phyloP scores from a whole-genome alignment of 306 rosid species.

The Trifolium fragiferum region DNA sequence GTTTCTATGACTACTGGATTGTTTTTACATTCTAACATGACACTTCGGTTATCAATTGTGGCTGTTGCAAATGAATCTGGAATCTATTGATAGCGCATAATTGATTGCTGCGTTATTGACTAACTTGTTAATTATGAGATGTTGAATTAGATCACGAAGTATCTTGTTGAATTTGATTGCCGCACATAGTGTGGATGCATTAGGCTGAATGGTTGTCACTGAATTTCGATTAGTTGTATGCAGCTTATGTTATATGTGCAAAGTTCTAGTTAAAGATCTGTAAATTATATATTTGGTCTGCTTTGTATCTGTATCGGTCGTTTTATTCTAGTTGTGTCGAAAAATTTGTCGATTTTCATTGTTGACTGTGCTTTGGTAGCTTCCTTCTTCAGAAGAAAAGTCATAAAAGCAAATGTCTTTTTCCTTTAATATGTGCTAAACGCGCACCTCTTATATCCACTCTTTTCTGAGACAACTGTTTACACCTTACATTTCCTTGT shows the following conservation, averaged over 20 bases:
- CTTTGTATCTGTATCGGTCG: background rate
- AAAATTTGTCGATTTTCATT: background rate
- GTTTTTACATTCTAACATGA: too few relatives aligned
- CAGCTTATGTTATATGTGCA: background rate
- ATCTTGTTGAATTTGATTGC: background rate
- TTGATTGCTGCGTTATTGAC: background rate
- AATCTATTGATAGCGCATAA: background rate
- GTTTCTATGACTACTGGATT: too few relatives aligned
- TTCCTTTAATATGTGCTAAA: background rate
- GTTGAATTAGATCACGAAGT: too few relatives aligned
- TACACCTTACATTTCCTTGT: background rate
- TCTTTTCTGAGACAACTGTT: conserved; percentile 7
- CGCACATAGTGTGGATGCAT: background rate
- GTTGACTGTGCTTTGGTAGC: conserved; percentile 14
- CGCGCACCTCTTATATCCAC: background rate
- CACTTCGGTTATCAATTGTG: background rate
- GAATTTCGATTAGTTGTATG: background rate
- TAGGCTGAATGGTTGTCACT: background rate
- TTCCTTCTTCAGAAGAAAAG: background rate
- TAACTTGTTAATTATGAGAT: background rate
- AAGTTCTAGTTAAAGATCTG: too few relatives aligned
- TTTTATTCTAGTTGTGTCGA: conserved; percentile 4
- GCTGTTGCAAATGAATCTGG: background rate
- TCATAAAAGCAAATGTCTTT: conserved; percentile 14
- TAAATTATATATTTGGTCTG: too few relatives aligned